These are phyloP conservation scores for Yamadazyma sp. DNA, from an alignment of 805 yeast genomes.

Conservation along the genomic window DNA sequence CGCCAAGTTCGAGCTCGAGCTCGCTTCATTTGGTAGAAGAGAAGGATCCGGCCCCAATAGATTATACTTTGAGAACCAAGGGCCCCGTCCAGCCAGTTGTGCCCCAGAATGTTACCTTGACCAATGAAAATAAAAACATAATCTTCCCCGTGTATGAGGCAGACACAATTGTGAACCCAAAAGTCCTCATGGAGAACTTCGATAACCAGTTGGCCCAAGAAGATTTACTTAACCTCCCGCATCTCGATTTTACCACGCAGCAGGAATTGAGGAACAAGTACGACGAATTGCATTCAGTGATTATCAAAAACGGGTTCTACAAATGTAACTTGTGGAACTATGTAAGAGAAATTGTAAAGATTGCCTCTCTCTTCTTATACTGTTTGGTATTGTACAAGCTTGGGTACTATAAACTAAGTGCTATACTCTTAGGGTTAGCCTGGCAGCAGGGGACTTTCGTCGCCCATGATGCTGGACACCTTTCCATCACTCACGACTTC, in stretches of 20 bases:
- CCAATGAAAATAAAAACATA: slow-evolving; percentile 32
- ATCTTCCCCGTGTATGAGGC: slow-evolving; percentile 34
- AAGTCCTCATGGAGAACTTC: slow-evolving; percentile 50
- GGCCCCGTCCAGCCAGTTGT: slow-evolving; percentile 55
- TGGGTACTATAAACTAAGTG: slow-evolving; percentile 53
- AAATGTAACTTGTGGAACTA: slow-evolving; percentile 74
- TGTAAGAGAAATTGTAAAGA: slow-evolving; percentile 65
- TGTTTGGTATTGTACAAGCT: slow-evolving; percentile 50
- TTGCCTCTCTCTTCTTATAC: slow-evolving; percentile 50
- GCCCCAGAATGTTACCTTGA: slow-evolving; percentile 47
- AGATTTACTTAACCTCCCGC: slow-evolving; percentile 61
- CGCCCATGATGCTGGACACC: slow-evolving; percentile 90
- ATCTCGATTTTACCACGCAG: slow-evolving; percentile 70
- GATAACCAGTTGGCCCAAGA: slow-evolving; percentile 54
- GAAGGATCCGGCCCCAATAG: too few relatives aligned
- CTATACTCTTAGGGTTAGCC: slow-evolving; percentile 64
- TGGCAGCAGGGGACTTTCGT: slow-evolving; percentile 91
- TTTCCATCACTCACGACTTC: slow-evolving; percentile 78
- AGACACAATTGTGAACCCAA: slow-evolving; percentile 53
- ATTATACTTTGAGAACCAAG: too few relatives aligned
- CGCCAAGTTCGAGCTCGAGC: slow-evolving; percentile 12
- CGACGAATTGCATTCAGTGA: slow-evolving; percentile 53
- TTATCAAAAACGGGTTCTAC: slow-evolving; percentile 62
- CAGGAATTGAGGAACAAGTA: slow-evolving; percentile 54
- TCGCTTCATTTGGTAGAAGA: not conserved